Evolutionary conservation across 2,329 filamentous ascomycete species (phyloP), one percentile per base, ranked within the genome.

Genomic region (Aspergillus quadrilineatus): DNA sequence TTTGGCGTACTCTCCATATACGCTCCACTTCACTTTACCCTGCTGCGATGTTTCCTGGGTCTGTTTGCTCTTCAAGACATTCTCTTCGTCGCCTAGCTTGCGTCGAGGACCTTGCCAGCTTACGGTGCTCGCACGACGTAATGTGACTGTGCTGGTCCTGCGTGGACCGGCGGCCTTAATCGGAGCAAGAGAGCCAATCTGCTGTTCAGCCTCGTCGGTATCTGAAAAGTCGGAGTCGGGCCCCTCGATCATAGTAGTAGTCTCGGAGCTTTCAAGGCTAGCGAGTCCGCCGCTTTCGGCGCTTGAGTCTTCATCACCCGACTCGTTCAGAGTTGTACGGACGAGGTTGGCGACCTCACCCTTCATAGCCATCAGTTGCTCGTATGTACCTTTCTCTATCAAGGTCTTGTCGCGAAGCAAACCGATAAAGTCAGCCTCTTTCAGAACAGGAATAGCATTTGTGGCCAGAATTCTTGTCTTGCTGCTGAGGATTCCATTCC

Each of bases 11-110:
- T 97, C 92, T 15, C 81, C 80, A 70, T 99, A 99, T 29, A 99
- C 93, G 62, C 87, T 84, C 92, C 94, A 97, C 75, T 97, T 97
- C 65, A 99, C 94, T 73, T 97, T 97, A 68, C 94, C 94, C 76
- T 99, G 92, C 73, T 99, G 92, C 2, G 85, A 83, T 63, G 89
- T 88, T 73, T 99, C 94, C 75, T 96, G 95, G 55, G 81, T 82
- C 74, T 97, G 92, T 69, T 87, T 90, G 44, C 89, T 92, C 76
- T 90, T 93, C 67, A 88, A 79, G 53, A 71, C 63, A 37, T 84
- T 85, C 51, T 90, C 86, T 75, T 97, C 92, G 65, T 97, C 93
- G 0, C 81, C 84, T 32, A 93, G 75, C 74, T 94, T 96, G 64
- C 92, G 90, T 59, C 90, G 85, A 22, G 90, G 89, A 1, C 92